A percentile compares a stretch with the other conserved stretches of the same genome.
Conservation (phyloP, 306 rosid species). For the Begonia loranthoides region DNA sequence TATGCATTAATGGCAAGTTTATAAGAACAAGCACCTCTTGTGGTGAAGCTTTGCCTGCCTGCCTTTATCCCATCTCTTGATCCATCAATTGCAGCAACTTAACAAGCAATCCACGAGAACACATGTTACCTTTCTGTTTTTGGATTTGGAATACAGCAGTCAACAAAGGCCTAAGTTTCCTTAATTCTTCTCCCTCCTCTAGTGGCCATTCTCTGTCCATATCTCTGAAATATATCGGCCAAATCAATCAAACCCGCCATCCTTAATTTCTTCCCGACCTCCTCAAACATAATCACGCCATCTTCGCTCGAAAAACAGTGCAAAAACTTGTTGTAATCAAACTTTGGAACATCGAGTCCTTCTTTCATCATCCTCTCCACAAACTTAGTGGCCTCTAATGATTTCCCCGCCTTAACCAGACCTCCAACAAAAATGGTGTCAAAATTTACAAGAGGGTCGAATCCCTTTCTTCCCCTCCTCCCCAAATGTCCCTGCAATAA, state of each 20-base stretch:
- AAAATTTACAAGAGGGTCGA: conserved; percentile 55
- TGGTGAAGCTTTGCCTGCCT: too few species aligned
- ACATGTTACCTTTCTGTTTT: background rate
- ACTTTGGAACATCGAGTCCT: conserved; percentile 81
- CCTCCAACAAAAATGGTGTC: conserved; percentile 82
- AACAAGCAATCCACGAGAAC: background rate
- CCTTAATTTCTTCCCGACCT: conserved; percentile 55
- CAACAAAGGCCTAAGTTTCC: background rate
- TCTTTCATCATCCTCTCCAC: conserved; percentile 59
- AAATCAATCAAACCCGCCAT: conserved; percentile 69
- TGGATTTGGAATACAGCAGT: background rate
- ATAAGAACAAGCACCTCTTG: too few species aligned
- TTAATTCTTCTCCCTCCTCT: conserved; percentile 49
- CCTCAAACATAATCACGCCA: conserved; percentile 70
- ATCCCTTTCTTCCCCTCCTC: conserved; percentile 48
- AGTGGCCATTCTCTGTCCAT: conserved; percentile 75
- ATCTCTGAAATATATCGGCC: conserved; percentile 77
- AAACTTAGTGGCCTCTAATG: conserved; percentile 56
- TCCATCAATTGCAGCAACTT: too few species aligned
- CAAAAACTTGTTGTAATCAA: conserved; percentile 69
- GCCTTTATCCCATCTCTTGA: too few species aligned
- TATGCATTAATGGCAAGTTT: too few species aligned
- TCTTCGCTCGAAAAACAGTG: conserved; percentile 67
- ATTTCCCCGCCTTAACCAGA: conserved; percentile 28
- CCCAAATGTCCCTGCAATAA: conserved; percentile 70